phyloP scores from a whole-genome alignment of 179 eudicot species.

The Nepenthes alata region DNA sequence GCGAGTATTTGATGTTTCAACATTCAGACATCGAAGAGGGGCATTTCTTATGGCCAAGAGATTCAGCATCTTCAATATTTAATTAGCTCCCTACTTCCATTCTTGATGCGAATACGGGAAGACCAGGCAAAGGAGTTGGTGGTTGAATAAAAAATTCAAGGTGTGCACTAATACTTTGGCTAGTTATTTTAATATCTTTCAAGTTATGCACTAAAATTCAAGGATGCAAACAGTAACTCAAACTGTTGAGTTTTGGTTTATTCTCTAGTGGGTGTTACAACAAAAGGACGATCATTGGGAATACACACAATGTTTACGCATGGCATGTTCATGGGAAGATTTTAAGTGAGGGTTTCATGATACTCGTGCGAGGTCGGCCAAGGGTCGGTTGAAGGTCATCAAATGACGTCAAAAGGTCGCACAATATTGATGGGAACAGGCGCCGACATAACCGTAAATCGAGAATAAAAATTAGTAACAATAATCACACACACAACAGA shows the following conservation, averaged over 20 bases:
- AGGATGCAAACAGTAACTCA: background rate
- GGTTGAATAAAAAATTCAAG: constrained; percentile 39
- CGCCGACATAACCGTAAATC: too few species aligned
- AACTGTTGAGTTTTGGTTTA: background rate
- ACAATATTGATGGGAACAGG: too few species aligned
- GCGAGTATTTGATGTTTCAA: constrained; percentile 1
- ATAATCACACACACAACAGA: too few species aligned
- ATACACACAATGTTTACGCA: too few species aligned
- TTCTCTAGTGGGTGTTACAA: too few species aligned
- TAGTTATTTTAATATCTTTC: background rate
- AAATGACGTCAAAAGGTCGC: too few species aligned
- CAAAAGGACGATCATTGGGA: too few species aligned
- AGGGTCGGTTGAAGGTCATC: too few species aligned
- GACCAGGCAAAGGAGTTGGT: constrained; percentile 51
- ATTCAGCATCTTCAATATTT: constrained; percentile 41
- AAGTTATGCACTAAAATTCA: background rate
- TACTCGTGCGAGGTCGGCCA: too few species aligned
- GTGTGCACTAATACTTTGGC: constrained; percentile 14
- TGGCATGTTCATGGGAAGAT: too few species aligned
- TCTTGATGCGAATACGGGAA: constrained; percentile 35
- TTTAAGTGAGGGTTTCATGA: too few species aligned
- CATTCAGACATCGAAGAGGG: constrained; percentile 46
- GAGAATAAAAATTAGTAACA: too few species aligned
- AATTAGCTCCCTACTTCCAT: constrained; percentile 43
- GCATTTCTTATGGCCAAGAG: constrained; percentile 32